These are phyloP conservation scores for Pythium guiyangense DNA, from an alignment of 352 stramenopile species.

Conservation along the genomic window DNA sequence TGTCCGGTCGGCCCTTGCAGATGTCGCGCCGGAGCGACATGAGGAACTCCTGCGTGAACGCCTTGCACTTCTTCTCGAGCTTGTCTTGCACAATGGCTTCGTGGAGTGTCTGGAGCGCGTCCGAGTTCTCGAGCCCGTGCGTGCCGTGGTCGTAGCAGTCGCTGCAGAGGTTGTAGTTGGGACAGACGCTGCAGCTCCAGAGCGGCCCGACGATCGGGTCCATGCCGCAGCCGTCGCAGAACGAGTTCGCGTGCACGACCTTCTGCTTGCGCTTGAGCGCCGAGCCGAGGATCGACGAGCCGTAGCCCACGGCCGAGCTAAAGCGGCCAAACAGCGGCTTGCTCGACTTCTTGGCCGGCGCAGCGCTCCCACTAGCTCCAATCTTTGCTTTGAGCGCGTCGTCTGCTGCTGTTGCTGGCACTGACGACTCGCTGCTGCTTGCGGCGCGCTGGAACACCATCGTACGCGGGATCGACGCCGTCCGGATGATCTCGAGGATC, in stretches of 20 bases:
- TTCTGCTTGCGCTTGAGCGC: constrained; percentile 69
- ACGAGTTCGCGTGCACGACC: constrained; percentile 53
- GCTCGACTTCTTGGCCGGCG: constrained; percentile 31
- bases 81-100: constrained; percentile 71
- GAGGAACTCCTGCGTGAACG: constrained; percentile 70
- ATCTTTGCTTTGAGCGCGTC: background rate
- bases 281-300: constrained; percentile 53
- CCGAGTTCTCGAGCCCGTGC: constrained; percentile 71
- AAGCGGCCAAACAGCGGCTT: constrained; percentile 47
- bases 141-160: constrained; percentile 69
- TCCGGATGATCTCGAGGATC: constrained; percentile 55
- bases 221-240: constrained; percentile 72
- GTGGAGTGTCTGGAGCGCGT: constrained; percentile 60
- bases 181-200: constrained; percentile 69
- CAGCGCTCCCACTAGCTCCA: background rate
- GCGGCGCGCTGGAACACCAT: constrained; percentile 51
- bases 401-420: constrained; percentile 6
- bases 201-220: constrained; percentile 59
- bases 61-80: constrained; percentile 71
- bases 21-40: constrained; percentile 69
- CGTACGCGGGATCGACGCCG: constrained; percentile 38
- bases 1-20: constrained; percentile 73
- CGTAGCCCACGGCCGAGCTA: constrained; percentile 59
- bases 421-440: constrained; percentile 31
- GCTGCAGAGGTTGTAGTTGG: constrained; percentile 64